Conservation (phyloP, 2,329 filamentous ascomycete species). For the Aschersonia sp. region DNA sequence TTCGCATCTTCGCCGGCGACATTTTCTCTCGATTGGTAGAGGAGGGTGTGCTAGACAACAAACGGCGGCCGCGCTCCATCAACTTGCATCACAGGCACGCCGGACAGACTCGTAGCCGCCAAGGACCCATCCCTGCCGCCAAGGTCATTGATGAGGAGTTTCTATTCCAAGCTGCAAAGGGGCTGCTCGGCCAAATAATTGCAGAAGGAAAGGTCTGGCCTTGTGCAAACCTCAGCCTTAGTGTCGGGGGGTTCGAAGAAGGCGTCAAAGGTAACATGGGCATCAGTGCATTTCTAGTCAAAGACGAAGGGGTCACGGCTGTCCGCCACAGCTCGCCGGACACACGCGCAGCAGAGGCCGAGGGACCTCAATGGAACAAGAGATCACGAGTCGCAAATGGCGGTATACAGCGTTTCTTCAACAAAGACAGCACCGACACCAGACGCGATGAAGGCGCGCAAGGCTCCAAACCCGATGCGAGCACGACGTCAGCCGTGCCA, state of each 20-base stretch:
- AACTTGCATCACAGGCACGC: slow-evolving; percentile 70
- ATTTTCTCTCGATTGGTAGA: slow-evolving; percentile 83
- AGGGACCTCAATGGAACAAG: slow-evolving; percentile 11
- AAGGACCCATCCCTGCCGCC: slow-evolving; percentile 62
- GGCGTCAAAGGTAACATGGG: slow-evolving; percentile 70
- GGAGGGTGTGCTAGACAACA: slow-evolving; percentile 79
- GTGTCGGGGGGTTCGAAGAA: slow-evolving; percentile 86
- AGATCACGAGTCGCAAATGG: slow-evolving; percentile 24
- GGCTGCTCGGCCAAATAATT: slow-evolving; percentile 62
- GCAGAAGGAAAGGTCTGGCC: slow-evolving; percentile 75
- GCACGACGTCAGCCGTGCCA: neutral
- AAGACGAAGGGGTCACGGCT: slow-evolving; percentile 48
- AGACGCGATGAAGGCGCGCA: slow-evolving; percentile 1
- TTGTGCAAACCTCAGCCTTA: slow-evolving; percentile 77
- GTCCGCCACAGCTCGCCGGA: slow-evolving; percentile 9
- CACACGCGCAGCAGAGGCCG: neutral
- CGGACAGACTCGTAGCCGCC: slow-evolving; percentile 59
- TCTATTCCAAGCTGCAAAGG: slow-evolving; percentile 63
- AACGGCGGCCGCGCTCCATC: slow-evolving; percentile 70
- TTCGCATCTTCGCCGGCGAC: slow-evolving; percentile 82
- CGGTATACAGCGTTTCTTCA: slow-evolving; percentile 45
- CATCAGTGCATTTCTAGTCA: slow-evolving; percentile 75
- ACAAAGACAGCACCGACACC: slow-evolving; percentile 13
- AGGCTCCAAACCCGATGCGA: neutral
- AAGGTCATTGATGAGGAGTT: slow-evolving; percentile 56